Conservation (phyloP, 768 basidiomycete species). For the Hortiboletus flavorubellus region DNA sequence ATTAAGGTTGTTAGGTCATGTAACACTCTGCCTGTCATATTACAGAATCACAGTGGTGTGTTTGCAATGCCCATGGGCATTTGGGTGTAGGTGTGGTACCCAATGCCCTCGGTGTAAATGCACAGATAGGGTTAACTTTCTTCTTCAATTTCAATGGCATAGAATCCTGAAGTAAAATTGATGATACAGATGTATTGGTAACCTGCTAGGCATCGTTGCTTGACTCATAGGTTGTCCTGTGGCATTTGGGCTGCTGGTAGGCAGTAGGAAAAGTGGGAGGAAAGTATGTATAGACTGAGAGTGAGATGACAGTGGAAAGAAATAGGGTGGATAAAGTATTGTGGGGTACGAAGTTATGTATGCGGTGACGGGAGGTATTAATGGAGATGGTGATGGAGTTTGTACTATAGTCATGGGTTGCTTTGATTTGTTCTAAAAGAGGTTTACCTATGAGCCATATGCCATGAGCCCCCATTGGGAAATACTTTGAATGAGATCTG, state of each 20-base stretch:
- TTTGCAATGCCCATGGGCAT: slow-evolving; percentile 44
- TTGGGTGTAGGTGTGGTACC: slow-evolving; percentile 32
- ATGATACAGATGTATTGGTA: slow-evolving; percentile 18
- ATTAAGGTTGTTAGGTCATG: neutral
- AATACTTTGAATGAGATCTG: neutral
- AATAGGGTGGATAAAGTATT: too few species aligned
- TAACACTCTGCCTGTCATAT: neutral
- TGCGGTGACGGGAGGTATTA: too few species aligned
- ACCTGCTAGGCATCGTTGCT: slow-evolving; percentile 32
- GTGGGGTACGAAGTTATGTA: too few species aligned
- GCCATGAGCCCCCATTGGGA: neutral
- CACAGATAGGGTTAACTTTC: slow-evolving; percentile 23
- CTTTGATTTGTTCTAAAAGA: neutral
- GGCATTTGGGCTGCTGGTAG: slow-evolving; percentile 24
- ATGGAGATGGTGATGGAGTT: neutral
- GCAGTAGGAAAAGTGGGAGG: too few species aligned
- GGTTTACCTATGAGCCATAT: neutral
- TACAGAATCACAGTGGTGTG: slow-evolving; percentile 22
- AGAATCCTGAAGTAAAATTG: slow-evolving; percentile 25
- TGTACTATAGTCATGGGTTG: neutral
- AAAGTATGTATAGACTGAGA: too few species aligned
- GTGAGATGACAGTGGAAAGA: too few species aligned
- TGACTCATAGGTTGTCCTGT: slow-evolving; percentile 37
- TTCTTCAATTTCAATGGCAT: slow-evolving; percentile 16
- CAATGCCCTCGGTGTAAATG: slow-evolving; percentile 38